Conservation (phyloP, 2,329 filamentous ascomycete genomes). For the Cordyceps javanica region DNA sequence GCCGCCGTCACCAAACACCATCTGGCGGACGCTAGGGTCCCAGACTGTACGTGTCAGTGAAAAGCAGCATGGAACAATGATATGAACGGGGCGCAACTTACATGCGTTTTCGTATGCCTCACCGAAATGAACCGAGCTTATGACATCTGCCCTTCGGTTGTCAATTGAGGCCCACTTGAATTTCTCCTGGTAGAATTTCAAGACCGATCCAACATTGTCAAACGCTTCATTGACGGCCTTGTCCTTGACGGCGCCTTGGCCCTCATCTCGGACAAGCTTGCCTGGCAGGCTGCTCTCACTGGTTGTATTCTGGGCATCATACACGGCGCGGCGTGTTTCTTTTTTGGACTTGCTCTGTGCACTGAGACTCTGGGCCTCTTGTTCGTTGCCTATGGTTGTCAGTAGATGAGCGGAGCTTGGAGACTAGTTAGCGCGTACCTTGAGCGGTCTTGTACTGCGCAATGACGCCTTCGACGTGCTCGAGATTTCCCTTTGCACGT, state of each 20-base stretch:
- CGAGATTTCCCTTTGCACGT: conserved; percentile 32
- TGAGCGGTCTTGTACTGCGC: conserved; percentile 18
- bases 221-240: conserved; percentile 42
- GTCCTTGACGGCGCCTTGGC: conserved; percentile 33
- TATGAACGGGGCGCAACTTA: conserved; percentile 21
- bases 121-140: conserved; percentile 48
- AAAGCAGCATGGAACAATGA: background rate
- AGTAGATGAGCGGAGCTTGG: background rate
- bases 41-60: conserved; percentile 31
- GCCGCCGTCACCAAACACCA: conserved; percentile 52
- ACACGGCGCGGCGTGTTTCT: conserved; percentile 35
- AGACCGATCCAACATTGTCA: conserved; percentile 43
- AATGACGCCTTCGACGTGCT: conserved; percentile 30
- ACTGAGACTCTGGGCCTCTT: background rate
- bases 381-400: conserved; percentile 15
- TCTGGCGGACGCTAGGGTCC: conserved; percentile 42
- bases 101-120: conserved; percentile 45
- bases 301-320: conserved; percentile 34
- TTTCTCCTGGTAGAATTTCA: conserved; percentile 43
- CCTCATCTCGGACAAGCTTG: conserved; percentile 35
- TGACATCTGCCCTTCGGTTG: conserved; percentile 41
- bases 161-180: conserved; percentile 48
- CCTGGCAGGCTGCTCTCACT: conserved; percentile 36
- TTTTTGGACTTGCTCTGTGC: conserved; percentile 14
- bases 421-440: conserved; percentile 21